Base-by-base conservation (phyloP, 192 early-diverging fungal species). In the Mortierella hygrophila region DNA sequence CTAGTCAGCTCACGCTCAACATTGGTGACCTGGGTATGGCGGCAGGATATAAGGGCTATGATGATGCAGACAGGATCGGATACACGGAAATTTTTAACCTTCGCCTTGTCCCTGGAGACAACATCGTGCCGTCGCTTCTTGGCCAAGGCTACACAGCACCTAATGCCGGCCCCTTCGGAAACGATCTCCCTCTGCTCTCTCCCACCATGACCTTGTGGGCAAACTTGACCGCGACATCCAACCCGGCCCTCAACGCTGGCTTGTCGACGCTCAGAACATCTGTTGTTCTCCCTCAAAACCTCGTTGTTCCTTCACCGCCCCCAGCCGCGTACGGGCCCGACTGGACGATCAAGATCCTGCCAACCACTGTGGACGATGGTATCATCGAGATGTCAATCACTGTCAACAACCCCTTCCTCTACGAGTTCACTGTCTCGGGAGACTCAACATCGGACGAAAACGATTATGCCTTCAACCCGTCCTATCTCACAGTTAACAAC, bases 1-100 rank as follows among this genome's bases (percentile, higher is more conserved):
- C 88, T 7, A 80, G 76, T 63, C 80, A 83, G n/a, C 71, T 88
- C 4, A 80, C 82, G 0, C 68, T 89, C 20, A 75, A 38, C 40
- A 29, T 88, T 15, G 77, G 75, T 46, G 65, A 73, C 16, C 23
- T 83, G 44, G 47, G 8, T 6, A 26, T 88, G 44, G 16, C 47
- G 3, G 52, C 38, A 6, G 70, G 55, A 23, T 63, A 21, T 29
- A 21, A 44, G 1, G 54, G 57, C 26, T 57, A 40, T 15, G 37
- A 10, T 1, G 26, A 23, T 8, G 71, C 32, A 0, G 32, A 13
- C 54, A 3, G 23, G 3, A 18, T 44, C 4, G 78, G 54, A 20
- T 21, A 26, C 9, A 26, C 52, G 6, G 5, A 18, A 6, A 40
- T 72, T 16, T 9, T 6, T 2, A 47, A 63, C 11, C n/a, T 80